phyloP scores from a whole-genome alignment of 2,329 filamentous ascomycete species.

The Exutisphaerella laricina region DNA sequence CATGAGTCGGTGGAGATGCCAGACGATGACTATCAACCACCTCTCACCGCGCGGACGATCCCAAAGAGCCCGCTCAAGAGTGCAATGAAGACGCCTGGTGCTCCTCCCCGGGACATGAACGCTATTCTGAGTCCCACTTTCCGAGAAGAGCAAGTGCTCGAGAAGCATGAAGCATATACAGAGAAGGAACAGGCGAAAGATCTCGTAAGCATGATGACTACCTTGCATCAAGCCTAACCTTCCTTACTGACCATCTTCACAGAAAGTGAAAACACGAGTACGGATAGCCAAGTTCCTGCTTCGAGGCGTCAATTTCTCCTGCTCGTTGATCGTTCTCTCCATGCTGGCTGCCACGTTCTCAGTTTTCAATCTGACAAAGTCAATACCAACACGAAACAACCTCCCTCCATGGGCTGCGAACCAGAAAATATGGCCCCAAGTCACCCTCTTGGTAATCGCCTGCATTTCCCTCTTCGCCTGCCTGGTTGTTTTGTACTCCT shows the following conservation, averaged over 20 bases:
- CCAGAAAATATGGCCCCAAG: conserved; percentile 85
- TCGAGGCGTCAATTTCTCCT: conserved; percentile 94
- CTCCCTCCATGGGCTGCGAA: conserved; percentile 77
- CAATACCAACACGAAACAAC: conserved; percentile 67
- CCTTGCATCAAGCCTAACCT: no score
- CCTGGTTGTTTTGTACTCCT: conserved; percentile 73
- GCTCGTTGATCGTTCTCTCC: conserved; percentile 86
- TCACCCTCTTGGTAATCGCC: conserved; percentile 71
- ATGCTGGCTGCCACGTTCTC: conserved; percentile 84
- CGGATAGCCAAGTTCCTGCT: conserved; percentile 91
- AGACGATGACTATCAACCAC: conserved; percentile 40
- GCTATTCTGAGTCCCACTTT: conserved; percentile 91
- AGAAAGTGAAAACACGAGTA: conserved; percentile 91
- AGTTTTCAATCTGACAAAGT: conserved; percentile 85
- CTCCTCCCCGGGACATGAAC: conserved; percentile 61
- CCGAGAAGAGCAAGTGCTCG: conserved; percentile 74
- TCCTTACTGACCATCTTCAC: conserved; percentile 38
- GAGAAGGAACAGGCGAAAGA: conserved; percentile 85
- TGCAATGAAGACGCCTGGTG: conserved; percentile 81
- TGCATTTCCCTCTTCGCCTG: conserved; percentile 76
- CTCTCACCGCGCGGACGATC: conserved; percentile 47
- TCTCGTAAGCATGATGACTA: conserved; percentile 57
- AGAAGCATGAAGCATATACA: conserved; percentile 74
- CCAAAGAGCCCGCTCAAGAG: conserved; percentile 81
- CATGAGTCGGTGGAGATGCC: conserved; percentile 54